phyloP scores from a whole-genome alignment of 1,139 yeast genomes.

The Tardiomyces depauwii region DNA sequence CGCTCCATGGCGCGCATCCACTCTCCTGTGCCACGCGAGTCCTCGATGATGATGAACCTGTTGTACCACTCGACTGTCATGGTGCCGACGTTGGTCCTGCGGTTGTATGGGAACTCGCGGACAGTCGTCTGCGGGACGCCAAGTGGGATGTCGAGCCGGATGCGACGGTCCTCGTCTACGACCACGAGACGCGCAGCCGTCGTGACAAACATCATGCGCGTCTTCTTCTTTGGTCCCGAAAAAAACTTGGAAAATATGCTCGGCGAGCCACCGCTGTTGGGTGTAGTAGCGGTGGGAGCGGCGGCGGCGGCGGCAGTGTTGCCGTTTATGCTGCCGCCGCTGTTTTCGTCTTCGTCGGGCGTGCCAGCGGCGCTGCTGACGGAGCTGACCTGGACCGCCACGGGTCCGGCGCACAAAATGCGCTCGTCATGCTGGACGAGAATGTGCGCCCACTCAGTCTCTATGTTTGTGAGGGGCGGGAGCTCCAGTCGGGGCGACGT shows the following conservation, averaged over 20 bases:
- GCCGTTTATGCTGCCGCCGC: neutral
- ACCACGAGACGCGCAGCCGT: constrained; percentile 25
- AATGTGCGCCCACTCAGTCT: constrained; percentile 55
- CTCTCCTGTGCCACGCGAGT: constrained; percentile 19
- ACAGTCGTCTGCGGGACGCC: constrained; percentile 24
- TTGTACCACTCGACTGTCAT: constrained; percentile 24
- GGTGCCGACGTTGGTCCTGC: constrained; percentile 17
- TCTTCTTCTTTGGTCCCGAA: constrained; percentile 19
- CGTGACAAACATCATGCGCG: constrained; percentile 23
- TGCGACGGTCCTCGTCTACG: constrained; percentile 19
- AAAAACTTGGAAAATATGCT: constrained; percentile 21
- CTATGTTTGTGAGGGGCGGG: constrained; percentile 47
- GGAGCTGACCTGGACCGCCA: constrained; percentile 20
- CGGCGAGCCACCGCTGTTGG: constrained; percentile 15
- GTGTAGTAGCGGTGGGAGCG: constrained; percentile 12
- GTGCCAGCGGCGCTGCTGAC: constrained; percentile 3
- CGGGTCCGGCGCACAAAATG: constrained; percentile 51
- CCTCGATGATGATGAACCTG: constrained; percentile 26
- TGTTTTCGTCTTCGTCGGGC: constrained; percentile 5
- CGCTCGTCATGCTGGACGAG: constrained; percentile 59
- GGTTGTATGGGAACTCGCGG: constrained; percentile 23
- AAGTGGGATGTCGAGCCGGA: constrained; percentile 23
- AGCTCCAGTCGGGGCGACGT: constrained; percentile 38
- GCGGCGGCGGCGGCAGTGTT: constrained; percentile 4
- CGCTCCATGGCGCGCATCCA: constrained; percentile 25